Evolutionary conservation across 192 early-diverging fungal species (phyloP), one percentile per base, ranked within the genome.

Genomic region (Haplosporangium gracile): DNA sequence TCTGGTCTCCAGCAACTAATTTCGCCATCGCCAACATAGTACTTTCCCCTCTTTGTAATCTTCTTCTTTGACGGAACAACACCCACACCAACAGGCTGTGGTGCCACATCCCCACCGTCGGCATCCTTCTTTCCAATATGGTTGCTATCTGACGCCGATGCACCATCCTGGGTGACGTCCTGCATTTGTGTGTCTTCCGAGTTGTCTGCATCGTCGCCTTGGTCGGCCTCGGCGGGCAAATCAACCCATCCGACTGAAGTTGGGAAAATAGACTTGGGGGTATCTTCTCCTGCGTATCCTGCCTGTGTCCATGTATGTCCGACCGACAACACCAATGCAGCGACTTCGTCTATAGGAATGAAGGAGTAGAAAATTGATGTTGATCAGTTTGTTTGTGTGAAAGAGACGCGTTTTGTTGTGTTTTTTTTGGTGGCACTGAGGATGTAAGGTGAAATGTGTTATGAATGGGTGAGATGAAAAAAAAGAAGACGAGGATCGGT

Each of bases 211-310:
- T 85, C 83, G 63, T 85, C 83, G 45, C 79, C 84, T 18, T 86
- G 43, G 45, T 86, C 84, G 4, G 75, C 79, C 60, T 80, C 77
- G 36, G 74, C 51, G 3, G 88, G 75, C 20, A 83, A 82, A 71
- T 92, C 92, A 42, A 93, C 79, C 78, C 93, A 93, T 10, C 97
- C 98, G 18, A 95, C 93, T 20, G 88, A 92, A 5, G 97, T 95
- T 3, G 97, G 96, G 74, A 97, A 97, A 38, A 97, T 95, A 0
- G 93, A 95, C 78, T 94, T 94, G 11, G 99, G 99, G 43, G 93
- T 91, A 89, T 99, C 98, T 82, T 99, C 98, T 75, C 99, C 99
- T n/a, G 97, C 97, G 89, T 96, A 99, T 72, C 99, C 99, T 32
- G 97, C 97, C 71, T 96, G 96, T 47, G 95, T 95, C 89, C 93